Base-by-base conservation (phyloP, 129 eudicot species). In the Oenanthe sinensis region DNA sequence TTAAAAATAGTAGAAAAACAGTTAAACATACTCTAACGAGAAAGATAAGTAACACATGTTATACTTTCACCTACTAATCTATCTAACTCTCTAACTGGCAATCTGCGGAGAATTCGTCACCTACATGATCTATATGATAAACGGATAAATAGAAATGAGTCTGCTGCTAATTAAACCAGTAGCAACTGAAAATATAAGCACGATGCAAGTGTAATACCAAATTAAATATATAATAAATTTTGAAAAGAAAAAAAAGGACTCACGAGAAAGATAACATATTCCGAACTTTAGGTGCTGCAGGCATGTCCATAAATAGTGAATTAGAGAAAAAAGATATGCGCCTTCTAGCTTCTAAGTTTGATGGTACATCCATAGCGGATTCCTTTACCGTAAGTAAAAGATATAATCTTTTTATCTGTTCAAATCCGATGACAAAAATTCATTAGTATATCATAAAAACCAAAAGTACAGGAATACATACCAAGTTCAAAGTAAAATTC, bases 251-350 rank as follows among this genome's bases (percentile, higher is more conserved):
- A 48, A 55, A 8, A n/a, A 58, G n/a, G 15, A 88, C 99, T 89
- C 83, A 96, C 99, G 97, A 96, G 86, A 96, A 96, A 5, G 99
- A 92, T 43, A 96, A 91, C 99, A 96, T 96, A 81, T 92, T 90
- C 80, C 99, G 99, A 79, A 96, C 99, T 96, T 92, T 96, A 24
- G 99, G 99, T 44, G 99, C 96, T 13, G 85, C n/a, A 47, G 97
- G 99, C 99, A 96, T 96, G 79, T 96, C 97, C 99, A 96, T 96
- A 80, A 96, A 96, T 86, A 96, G 87, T 30, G 99, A 96, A 87
- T 96, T 96, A 67, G 97, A 96, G 87, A 96, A 96, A 79, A 92
- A 96, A 49, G 99, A 96, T n/a, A 96, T 92, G 39, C 99, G 91
- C 81, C 97, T 91, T 85, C 99, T 87, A 77, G 99, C 99, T 85